Base-by-base conservation (phyloP, 1,284 basidiomycete species). In the Stereum hirsutum region DNA sequence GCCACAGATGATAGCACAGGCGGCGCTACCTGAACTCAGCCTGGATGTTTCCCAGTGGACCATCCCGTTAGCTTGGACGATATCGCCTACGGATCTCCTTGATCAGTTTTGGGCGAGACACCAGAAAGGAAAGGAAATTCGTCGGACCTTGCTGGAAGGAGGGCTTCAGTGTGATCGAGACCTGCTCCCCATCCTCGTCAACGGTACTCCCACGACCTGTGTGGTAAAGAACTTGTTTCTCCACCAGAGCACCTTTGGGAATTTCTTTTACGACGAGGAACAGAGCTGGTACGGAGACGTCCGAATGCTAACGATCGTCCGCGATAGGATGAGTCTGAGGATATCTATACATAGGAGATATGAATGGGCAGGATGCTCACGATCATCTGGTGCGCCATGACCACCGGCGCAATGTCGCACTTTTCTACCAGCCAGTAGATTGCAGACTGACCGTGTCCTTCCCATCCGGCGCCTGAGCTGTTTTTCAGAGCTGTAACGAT, bases 211-310 rank as follows among this genome's bases (percentile, higher is more conserved):
- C 72, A 34, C 70, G 69, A 2, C 83, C 81, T 0, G 80, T 84
- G 52, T 87, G 84, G 14, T 76, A 54, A 4, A 84, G 51, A 1
- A 80, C 74, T 54, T 88, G 85, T 51, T 84, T 86, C 57, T 89
- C 85, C 11, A 87, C 54, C 27, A 75, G 57, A 1, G 90, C 91
- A 40, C 70, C 74, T 53, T 84, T 88, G 0, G 93, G 93, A 10
- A 97, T 65, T 38, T 76, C 71, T 35, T 76, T 73, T 1, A 91
- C 80, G 7, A 72, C 74, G 0, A 84, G 62, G 52, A 88, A 85
- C 6, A 92, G 55, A 0, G 77, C 72, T 3, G 86, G 81, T n/a
- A n/a, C n/a, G n/a, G n/a, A n/a, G n/a, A n/a, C n/a, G n/a, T n/a
- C n/a, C n/a, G n/a, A n/a, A n/a, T n/a, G n/a, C n/a, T n/a, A n/a